Base-by-base conservation (phyloP, 179 eudicot genomes). In the Sideroxylon spinosum region DNA sequence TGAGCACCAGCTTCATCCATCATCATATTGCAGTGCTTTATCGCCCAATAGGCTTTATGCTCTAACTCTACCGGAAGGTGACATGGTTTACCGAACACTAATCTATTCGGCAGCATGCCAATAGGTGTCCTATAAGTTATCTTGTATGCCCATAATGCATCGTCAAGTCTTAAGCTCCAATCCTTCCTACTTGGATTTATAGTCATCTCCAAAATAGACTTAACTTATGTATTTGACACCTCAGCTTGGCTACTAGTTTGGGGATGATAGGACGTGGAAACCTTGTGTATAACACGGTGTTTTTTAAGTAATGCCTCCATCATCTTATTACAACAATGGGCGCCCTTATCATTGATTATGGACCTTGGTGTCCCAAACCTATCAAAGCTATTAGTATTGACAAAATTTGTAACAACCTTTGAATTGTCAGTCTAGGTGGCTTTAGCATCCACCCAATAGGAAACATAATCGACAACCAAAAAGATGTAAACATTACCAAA, bases 11-110 rank as follows among this genome's bases (percentile, higher is more conserved):
- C 50, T 72, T 72, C 60, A 49, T 72, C 75, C 23, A 72, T 49
- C 46, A 50, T 72, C 75, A 72, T 72, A 29, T 72, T 72, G 75
- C 25, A 70, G 50, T n/a, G 50, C 62, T 72, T 72, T 26, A 72
- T 55, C 49, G 75, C 60, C 75, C 19, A 72, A 72, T 72, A 72
- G n/a, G 75, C 60, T 61, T 8, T 72, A 44, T 72, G 59, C 20
- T 72, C 62, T 72, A 72, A 72, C 60, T 72, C 75, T 25, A 72
- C 62, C 6, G 32, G 62, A 49, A 72, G 62, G 60, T 72, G 75
- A 32, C 75, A 72, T 72, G 75, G 60, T 72, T 72, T 72, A 1
- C 75, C 60, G 20, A 72, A 72, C 28, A 72, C 75, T 61, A 72
- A 50, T 28, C 20, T 61, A 50, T 72, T 50, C 50, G 75, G 75